These are phyloP conservation scores for Pseudogymnoascus sp. DNA, from an alignment of 2,329 filamentous ascomycete genomes.

Conservation along the genomic window DNA sequence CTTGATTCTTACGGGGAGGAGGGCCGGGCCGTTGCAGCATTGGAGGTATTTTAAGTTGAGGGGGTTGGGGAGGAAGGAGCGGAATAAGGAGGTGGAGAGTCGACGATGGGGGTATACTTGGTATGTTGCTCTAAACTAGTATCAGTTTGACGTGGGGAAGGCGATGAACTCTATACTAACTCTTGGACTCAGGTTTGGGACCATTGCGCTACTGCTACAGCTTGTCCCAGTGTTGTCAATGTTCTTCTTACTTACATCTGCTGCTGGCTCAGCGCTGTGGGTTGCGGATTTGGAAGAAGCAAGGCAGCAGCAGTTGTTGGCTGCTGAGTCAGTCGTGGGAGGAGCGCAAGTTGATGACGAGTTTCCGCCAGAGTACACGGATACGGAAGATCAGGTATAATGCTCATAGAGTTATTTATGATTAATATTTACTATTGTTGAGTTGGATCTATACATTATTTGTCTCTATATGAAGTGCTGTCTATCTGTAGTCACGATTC, in stretches of 20 bases:
- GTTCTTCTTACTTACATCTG: constrained; percentile 84
- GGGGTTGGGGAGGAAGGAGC: constrained; percentile 66
- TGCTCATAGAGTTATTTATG: constrained; percentile 1
- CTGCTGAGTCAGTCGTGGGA: background rate
- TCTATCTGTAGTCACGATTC: background rate
- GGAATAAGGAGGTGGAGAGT: constrained; percentile 60
- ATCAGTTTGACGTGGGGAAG: background rate
- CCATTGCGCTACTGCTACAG: constrained; percentile 74
- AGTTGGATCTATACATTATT: background rate
- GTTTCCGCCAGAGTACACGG: constrained; percentile 2
- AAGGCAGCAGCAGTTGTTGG: constrained; percentile 13
- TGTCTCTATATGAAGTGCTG: background rate
- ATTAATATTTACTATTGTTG: background rate
- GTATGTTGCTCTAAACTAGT: constrained; percentile 35
- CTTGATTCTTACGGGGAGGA: constrained; percentile 77
- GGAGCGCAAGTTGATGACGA: constrained; percentile 1
- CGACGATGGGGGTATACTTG: constrained; percentile 80
- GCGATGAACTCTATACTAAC: background rate
- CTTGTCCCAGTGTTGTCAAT: constrained; percentile 89
- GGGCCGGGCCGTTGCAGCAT: constrained; percentile 82
- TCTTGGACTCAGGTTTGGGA: constrained; percentile 60
- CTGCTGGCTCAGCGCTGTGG: constrained; percentile 82
- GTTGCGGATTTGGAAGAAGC: constrained; percentile 66
- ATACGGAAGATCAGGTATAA: constrained; percentile 4
- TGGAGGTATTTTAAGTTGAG: constrained; percentile 83